A percentile compares a stretch with the other conserved stretches of the same genome.
phyloP scores from a whole-genome alignment of 2,329 filamentous ascomycete species.

The Aspergillus proliferans region DNA sequence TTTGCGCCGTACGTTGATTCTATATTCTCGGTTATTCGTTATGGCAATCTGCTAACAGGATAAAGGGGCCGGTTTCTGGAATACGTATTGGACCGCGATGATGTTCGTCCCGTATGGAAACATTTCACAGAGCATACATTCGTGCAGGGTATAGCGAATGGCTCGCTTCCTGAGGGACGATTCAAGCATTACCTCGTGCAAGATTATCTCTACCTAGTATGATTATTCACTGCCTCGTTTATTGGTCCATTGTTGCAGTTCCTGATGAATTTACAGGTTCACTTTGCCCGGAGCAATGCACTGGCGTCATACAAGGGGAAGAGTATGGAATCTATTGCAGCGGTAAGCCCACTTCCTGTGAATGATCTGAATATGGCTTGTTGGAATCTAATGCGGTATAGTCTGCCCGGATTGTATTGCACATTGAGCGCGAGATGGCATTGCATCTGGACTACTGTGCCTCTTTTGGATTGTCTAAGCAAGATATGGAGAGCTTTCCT shows the following conservation, averaged over 20 bases:
- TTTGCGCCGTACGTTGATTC: constrained; percentile 48
- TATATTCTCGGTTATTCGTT: not conserved
- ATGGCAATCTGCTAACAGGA: constrained; percentile 20
- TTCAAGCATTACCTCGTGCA: constrained; percentile 90
- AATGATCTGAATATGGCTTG: not conserved
- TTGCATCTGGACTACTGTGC: constrained; percentile 79
- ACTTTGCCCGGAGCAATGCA: constrained; percentile 82
- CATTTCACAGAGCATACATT: constrained; percentile 76
- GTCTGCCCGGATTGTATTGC: constrained; percentile 64
- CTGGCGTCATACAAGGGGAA: constrained; percentile 80
- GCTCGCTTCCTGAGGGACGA: constrained; percentile 64
- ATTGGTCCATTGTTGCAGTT: not conserved
- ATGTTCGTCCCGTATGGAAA: constrained; percentile 69
- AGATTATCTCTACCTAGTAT: constrained; percentile 81
- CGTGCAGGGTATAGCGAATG: constrained; percentile 67
- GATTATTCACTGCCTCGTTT: constrained; percentile 13
- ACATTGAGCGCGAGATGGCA: constrained; percentile 72
- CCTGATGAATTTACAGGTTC: constrained; percentile 48
- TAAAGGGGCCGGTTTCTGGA: constrained; percentile 67
- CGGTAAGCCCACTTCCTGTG: constrained; percentile 43
- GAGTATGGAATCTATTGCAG: constrained; percentile 63
- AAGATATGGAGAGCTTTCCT: constrained; percentile 65
- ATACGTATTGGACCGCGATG: constrained; percentile 68
- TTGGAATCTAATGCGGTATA: constrained; percentile 21
- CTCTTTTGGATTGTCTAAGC: constrained; percentile 67